These are phyloP conservation scores for Hysterangium stoloniferum DNA, from an alignment of 768 basidiomycete species.

Conservation along the genomic window DNA sequence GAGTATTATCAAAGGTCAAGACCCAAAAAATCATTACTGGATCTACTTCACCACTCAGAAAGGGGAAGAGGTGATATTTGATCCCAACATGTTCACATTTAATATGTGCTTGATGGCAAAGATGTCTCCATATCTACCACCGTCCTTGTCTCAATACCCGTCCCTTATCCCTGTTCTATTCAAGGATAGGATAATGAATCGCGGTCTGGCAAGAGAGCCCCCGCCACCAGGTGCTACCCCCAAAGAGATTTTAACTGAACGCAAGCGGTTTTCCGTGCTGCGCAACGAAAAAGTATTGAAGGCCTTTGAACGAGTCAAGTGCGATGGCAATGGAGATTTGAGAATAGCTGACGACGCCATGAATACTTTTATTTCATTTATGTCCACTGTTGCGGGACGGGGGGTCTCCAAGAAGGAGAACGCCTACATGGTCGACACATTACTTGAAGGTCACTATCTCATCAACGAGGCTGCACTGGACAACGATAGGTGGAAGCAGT, in stretches of 20 bases:
- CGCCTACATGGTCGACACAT: neutral
- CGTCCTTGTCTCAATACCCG: slow-evolving; percentile 6
- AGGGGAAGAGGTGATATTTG: slow-evolving; percentile 35
- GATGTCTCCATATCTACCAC: slow-evolving; percentile 14
- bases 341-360: neutral
- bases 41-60: slow-evolving; percentile 38
- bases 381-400: slow-evolving; percentile 5
- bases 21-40: slow-evolving; percentile 42
- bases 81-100: slow-evolving; percentile 36
- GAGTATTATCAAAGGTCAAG: slow-evolving; percentile 28
- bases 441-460: neutral
- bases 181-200: slow-evolving; percentile 3
- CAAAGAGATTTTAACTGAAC: slow-evolving; percentile 6
- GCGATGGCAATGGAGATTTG: neutral
- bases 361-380: neutral
- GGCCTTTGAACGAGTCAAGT: neutral
- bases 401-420: neutral
- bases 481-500: slow-evolving; percentile 4
- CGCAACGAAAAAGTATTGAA: neutral
- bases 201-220: neutral
- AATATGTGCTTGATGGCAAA: slow-evolving; percentile 28
- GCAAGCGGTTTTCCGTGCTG: slow-evolving; percentile 5
- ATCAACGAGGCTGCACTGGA: neutral
- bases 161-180: slow-evolving; percentile 14
- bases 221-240: too few species aligned